Evolutionary conservation across 2,329 filamentous ascomycete genomes (phyloP), one percentile per base, ranked within the genome.

Genomic region (Beauveria scarabaeidicola): DNA sequence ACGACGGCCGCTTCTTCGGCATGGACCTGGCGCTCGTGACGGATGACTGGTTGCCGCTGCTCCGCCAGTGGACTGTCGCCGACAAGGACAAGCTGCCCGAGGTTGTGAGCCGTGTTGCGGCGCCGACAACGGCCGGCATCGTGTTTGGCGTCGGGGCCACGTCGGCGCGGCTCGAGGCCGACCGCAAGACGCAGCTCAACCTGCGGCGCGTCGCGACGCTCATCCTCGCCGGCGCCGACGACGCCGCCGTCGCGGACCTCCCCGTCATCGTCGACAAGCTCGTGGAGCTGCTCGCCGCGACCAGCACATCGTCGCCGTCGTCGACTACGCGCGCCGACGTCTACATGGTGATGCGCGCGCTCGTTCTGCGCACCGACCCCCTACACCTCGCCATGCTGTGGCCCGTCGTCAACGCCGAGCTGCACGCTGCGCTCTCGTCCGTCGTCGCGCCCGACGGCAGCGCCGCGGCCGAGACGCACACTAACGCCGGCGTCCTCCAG

Each of bases 121-220:
- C 92, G 4, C 94, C 94, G 6, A 91, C 92, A 1, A 93, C 92
- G 15, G 94, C 95, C 0, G 94, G 94, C 9, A 95, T 99, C 66
- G 93, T 99, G 70, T 99, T 99, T 68, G 94, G 94, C n/a, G 94
- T 99, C 0, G 95, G 95, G 11, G 94, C 94, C 7, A 91, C 90
- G 23, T 95, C 92, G 47, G 94, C 94, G 40, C 83, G 94, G 61
- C 82, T 95, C n/a, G 94, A 99, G 74, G 91, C 95, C 6, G 94
- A 99, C 72, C 87, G 92, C 61, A 94, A 88, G 73, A 91, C 92
- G 1, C 93, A 97, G 73, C 81, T 96, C 32, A 96, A 91, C 64
- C 81, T 99, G 19, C 88, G 92, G 13, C 84, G 94, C 51, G 85
- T 95, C 51, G 85, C 91, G 5, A 81, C 91, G 1, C 78, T 99